Base-by-base conservation (phyloP, 352 stramenopile species). In the Globisporangium heterothallicum region DNA sequence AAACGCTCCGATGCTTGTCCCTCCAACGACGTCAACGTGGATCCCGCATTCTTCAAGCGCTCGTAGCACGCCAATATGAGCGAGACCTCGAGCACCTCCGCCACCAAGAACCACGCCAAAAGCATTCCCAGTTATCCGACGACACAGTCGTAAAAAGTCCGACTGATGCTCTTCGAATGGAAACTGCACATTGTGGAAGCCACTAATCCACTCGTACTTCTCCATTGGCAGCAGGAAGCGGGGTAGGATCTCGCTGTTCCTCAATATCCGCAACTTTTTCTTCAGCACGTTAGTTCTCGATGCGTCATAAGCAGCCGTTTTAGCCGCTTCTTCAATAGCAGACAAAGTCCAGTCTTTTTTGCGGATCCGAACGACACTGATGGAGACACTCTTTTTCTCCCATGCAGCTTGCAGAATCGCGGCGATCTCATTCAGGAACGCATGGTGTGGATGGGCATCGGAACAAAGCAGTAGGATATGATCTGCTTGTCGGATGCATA, bases 51-150 rank as follows among this genome's bases (percentile, higher is more conserved):
- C 92, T 42, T 97, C 78, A 24, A 99, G 68, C 3, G 91, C 93
- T 27, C 77, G 78, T 10, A 98, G 70, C 0, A 99, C 88, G 10
- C 94, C 92, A 46, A 99, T 82, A 71, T 99, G 95, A 6, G 92
- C 91, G 4, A 98, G 69, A 12, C 94, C 95, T 56, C 94, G 64
- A 16, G 92, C 93, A 47, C 94, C 95, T 9, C 95, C 95, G 47
- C 92, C 94, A 40, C 92, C 92, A 32, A 99, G 76, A 1, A 98
- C 94, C 8, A 99, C 61, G 6, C 94, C 95, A 21, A 98, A 78
- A 4, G 90, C 84, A 50, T 89, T 92, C 34, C 95, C 94, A 1
- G 92, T 97, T 13, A 99, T 74, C 42, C 88, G 78, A 45, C 95
- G 79, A 61, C 78, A 86, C 29, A 98, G 58, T 1, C 94, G 90